Conservation (phyloP, 345 rosid genomes). For the Eucalyptus cladocalyx region DNA sequence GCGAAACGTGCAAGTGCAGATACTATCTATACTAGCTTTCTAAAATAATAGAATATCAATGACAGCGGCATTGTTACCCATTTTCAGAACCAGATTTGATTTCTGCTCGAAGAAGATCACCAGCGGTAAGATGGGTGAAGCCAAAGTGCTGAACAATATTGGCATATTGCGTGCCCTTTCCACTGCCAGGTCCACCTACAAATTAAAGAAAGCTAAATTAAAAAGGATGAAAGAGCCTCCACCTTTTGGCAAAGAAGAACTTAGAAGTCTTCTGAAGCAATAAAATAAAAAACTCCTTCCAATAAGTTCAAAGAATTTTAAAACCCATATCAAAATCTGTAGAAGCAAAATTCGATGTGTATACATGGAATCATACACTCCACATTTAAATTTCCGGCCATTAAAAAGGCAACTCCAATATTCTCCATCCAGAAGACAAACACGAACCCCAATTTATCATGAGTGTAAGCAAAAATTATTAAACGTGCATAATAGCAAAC, state of each 20-base stretch:
- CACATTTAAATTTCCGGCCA: neutral
- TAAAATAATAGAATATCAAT: neutral
- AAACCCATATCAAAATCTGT: neutral
- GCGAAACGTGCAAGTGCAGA: neutral
- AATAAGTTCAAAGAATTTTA: neutral
- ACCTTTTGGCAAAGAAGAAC: neutral
- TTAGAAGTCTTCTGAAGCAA: neutral
- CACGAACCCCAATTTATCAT: neutral
- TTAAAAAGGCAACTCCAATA: neutral
- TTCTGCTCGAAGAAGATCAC: slow-evolving; percentile 75
- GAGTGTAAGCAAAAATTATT: neutral
- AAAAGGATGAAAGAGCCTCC: neutral
- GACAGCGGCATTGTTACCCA: slow-evolving; percentile 28
- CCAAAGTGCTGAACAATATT: slow-evolving; percentile 50
- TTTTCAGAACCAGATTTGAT: slow-evolving; percentile 65
- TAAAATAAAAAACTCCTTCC: neutral
- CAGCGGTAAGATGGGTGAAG: slow-evolving; percentile 74
- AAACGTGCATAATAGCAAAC: neutral
- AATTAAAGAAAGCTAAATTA: neutral
- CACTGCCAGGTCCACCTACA: slow-evolving; percentile 92
- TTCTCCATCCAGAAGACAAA: neutral
- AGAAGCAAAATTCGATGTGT: neutral
- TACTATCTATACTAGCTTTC: neutral
- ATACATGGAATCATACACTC: neutral
- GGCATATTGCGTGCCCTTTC: slow-evolving; percentile 77